Percentiles rank a stretch among this genome's conserved stretches.
Conservation (phyloP, 495 filamentous ascomycete species). For the Xylaria flabelliformis region DNA sequence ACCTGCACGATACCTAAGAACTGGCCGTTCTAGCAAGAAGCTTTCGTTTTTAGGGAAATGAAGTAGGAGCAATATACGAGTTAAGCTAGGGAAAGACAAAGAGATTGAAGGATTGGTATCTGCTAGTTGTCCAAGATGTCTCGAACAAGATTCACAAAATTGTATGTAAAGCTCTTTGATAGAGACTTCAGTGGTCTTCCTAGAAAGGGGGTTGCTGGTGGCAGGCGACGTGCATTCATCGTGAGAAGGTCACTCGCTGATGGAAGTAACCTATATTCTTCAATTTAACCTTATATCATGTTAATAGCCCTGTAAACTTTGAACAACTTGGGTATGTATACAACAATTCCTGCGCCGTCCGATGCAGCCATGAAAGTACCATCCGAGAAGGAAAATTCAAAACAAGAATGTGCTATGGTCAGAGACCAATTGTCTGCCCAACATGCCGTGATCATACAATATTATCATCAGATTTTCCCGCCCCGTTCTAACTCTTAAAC, state of each 20-base stretch:
- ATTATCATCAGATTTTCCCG: constrained; percentile 2
- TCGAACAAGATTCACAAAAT: too few relatives aligned
- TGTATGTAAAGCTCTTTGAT: not conserved
- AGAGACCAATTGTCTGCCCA: not conserved
- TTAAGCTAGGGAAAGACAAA: too few relatives aligned
- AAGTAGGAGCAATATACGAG: too few relatives aligned
- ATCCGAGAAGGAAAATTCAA: constrained; percentile 6
- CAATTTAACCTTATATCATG: constrained; percentile 11
- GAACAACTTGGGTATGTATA: constrained; percentile 14
- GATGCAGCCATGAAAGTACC: constrained; percentile 19
- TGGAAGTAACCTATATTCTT: constrained; percentile 6
- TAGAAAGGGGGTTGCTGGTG: not conserved
- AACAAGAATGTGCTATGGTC: constrained; percentile 5
- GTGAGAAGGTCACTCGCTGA: not conserved
- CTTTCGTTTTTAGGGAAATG: too few relatives aligned
- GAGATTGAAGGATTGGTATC: too few relatives aligned
- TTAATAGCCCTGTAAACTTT: not conserved
- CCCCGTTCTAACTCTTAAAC: not conserved
- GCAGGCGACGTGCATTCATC: not conserved
- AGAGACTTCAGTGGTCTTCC: not conserved
- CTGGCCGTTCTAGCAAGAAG: too few relatives aligned
- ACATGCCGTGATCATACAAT: constrained; percentile 14
- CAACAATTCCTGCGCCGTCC: constrained; percentile 25
- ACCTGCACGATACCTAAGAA: too few relatives aligned
- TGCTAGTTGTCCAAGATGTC: too few relatives aligned